Evolutionary conservation across 139 green algal species (phyloP).

Genomic region (Coelastrella sp.): DNA sequence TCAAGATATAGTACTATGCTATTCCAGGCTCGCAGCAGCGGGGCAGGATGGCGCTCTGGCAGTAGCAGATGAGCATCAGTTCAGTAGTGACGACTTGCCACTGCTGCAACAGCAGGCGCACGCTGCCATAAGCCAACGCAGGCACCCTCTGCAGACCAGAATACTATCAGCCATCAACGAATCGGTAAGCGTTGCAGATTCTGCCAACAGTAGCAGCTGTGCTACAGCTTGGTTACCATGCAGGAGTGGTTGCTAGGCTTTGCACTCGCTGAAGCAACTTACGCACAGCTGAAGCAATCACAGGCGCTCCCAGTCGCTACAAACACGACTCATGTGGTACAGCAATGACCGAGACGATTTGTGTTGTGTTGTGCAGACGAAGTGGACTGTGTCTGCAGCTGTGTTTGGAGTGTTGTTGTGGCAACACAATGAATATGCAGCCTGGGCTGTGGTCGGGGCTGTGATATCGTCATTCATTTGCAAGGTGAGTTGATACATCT

Average conservation of each 20-base stretch:
- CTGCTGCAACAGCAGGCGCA: slow-evolving; percentile 12
- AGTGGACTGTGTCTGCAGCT: slow-evolving; percentile 75
- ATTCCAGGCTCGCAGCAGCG: neutral
- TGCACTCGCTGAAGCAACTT: too few species aligned
- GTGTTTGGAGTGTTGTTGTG: slow-evolving; percentile 66
- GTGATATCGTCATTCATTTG: slow-evolving; percentile 71
- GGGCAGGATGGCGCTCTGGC: neutral
- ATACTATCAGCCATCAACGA: slow-evolving; percentile 15
- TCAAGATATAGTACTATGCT: too few species aligned
- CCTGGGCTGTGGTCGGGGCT: slow-evolving; percentile 76
- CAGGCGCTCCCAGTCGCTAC: too few species aligned
- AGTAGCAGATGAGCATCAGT: neutral
- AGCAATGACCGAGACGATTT: neutral
- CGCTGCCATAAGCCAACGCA: neutral
- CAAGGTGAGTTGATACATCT: slow-evolving; percentile 57
- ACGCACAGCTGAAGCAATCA: too few species aligned
- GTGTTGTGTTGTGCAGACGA: slow-evolving; percentile 65
- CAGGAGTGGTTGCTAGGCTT: too few species aligned
- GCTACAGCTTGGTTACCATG: too few species aligned
- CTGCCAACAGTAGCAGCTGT: too few species aligned
- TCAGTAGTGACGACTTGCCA: neutral
- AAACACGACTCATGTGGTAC: too few species aligned
- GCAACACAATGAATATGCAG: slow-evolving; percentile 60
- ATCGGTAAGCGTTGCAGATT: neutral
- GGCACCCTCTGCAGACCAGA: neutral